Evolutionary conservation across 2,329 filamentous ascomycete species (phyloP).

Genomic region (Aaosphaeria arxii): DNA sequence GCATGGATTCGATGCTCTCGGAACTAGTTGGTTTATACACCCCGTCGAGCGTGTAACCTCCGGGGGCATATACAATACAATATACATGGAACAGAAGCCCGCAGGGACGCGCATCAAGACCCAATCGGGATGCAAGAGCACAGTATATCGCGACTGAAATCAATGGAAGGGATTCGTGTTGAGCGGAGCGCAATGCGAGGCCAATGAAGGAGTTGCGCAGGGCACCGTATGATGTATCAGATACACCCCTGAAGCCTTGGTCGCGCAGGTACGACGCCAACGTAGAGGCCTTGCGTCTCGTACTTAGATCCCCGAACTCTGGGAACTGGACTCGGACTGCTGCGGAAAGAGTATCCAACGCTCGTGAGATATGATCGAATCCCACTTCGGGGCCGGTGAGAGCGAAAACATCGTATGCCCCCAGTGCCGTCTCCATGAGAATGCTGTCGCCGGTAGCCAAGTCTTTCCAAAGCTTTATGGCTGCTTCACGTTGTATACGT

Average conservation of each 20-base stretch:
- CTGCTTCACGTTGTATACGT: conserved; percentile 76
- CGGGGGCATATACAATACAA: conserved; percentile 66
- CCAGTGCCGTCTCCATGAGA: conserved; percentile 70
- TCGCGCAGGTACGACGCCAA: conserved; percentile 68
- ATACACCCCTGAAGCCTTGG: conserved; percentile 68
- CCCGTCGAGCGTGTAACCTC: conserved; percentile 53
- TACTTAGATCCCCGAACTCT: conserved; percentile 55
- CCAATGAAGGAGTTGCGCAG: conserved; percentile 87
- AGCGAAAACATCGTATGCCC: conserved; percentile 87
- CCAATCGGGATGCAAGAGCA: conserved; percentile 70
- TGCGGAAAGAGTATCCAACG: conserved; percentile 62
- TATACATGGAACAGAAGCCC: conserved; percentile 84
- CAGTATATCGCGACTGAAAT: conserved; percentile 87
- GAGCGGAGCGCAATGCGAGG: conserved; percentile 67
- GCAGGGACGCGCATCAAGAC: conserved; percentile 73
- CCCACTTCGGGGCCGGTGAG: conserved; percentile 71
- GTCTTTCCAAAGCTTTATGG: conserved; percentile 72
- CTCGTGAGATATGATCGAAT: conserved; percentile 59
- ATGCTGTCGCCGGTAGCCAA: conserved; percentile 52
- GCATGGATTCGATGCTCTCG: conserved; percentile 57
- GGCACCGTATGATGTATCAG: conserved; percentile 72
- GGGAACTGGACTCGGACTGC: conserved; percentile 55
- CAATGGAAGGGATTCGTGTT: conserved; percentile 79
- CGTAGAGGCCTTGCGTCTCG: conserved; percentile 64
- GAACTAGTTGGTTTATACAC: conserved; percentile 27